phyloP scores from a whole-genome alignment of 257 asterid genomes.

The Rubia yunnanensis region DNA sequence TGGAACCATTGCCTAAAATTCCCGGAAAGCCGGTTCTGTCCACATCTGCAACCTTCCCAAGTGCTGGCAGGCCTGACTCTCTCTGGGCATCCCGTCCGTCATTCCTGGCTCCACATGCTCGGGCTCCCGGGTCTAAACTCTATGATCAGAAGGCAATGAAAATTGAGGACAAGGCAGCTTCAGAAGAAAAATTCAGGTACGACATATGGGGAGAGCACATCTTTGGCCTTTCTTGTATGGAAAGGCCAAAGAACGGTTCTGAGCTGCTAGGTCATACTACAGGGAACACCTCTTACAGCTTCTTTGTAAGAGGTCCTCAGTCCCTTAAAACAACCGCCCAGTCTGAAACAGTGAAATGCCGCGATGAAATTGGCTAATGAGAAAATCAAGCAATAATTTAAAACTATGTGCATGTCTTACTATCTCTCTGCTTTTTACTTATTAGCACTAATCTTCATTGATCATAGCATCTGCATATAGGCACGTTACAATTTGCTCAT shows the following conservation, averaged over 20 bases:
- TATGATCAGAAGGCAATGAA: constrained; percentile 20
- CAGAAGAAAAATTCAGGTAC: constrained; percentile 45
- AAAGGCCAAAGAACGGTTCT: constrained; percentile 26
- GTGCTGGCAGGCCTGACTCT: constrained; percentile 27
- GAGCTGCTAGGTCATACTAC: constrained; percentile 13
- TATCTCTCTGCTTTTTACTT: neutral
- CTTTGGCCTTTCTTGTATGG: constrained; percentile 36
- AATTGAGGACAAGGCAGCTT: constrained; percentile 21
- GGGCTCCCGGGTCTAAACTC: constrained; percentile 73
- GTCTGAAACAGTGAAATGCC: constrained; percentile 37
- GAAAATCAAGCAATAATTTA: neutral
- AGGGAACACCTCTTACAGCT: constrained; percentile 58
- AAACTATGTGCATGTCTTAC: neutral
- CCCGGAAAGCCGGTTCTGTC: constrained; percentile 40
- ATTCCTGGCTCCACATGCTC: constrained; percentile 45
- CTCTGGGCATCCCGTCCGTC: constrained; percentile 33
- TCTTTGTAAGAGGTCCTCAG: constrained; percentile 64
- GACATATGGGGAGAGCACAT: constrained; percentile 95
- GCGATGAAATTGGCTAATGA: constrained; percentile 32
- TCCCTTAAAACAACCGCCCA: constrained; percentile 40
- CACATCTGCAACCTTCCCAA: constrained; percentile 63
- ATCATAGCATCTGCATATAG: neutral
- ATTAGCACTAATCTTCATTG: neutral
- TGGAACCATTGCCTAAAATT: constrained; percentile 19
- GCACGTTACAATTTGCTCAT: too few relatives aligned